Conservation (phyloP, 768 basidiomycete genomes). For the Leccinum broughii region DNA sequence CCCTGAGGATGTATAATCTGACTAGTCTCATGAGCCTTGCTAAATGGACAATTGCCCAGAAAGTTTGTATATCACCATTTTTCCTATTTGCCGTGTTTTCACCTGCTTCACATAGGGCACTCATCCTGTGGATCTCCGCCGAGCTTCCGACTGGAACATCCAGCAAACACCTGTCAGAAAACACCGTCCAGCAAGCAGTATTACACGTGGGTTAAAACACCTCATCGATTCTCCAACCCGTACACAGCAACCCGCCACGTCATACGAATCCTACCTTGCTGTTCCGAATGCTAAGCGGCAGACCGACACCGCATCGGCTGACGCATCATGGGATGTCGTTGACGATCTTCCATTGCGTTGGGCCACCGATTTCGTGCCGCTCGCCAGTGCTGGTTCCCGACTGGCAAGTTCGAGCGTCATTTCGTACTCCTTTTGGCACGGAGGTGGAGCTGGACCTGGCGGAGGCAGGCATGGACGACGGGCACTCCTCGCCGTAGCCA, state of each 20-base stretch:
- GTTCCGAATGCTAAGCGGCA: slow-evolving; percentile 29
- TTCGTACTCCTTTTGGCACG: slow-evolving; percentile 69
- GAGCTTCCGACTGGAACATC: slow-evolving; percentile 50
- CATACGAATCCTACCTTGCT: slow-evolving; percentile 32
- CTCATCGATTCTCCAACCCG: slow-evolving; percentile 44
- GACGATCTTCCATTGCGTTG: slow-evolving; percentile 75
- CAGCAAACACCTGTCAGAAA: slow-evolving; percentile 47
- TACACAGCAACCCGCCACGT: slow-evolving; percentile 26
- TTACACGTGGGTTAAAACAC: slow-evolving; percentile 64
- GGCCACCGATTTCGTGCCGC: slow-evolving; percentile 84
- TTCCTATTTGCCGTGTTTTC: slow-evolving; percentile 7
- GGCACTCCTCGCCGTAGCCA: slow-evolving; percentile 69
- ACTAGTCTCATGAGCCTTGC: slow-evolving; percentile 73
- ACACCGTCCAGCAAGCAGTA: slow-evolving; percentile 54
- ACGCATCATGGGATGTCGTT: slow-evolving; percentile 70
- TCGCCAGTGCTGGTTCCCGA: slow-evolving; percentile 68
- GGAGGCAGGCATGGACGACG: slow-evolving; percentile 46
- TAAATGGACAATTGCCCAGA: slow-evolving; percentile 69
- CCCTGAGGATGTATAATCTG: slow-evolving; percentile 82
- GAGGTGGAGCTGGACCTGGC: slow-evolving; percentile 49
- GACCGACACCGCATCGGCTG: slow-evolving; percentile 38
- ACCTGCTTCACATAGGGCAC: slow-evolving; percentile 43
- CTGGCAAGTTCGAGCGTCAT: slow-evolving; percentile 56
- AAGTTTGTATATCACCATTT: slow-evolving; percentile 40
- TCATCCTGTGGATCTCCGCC: slow-evolving; percentile 59